phyloP scores from a whole-genome alignment of 23 red algal species.

The Gracilaria gracilis region DNA sequence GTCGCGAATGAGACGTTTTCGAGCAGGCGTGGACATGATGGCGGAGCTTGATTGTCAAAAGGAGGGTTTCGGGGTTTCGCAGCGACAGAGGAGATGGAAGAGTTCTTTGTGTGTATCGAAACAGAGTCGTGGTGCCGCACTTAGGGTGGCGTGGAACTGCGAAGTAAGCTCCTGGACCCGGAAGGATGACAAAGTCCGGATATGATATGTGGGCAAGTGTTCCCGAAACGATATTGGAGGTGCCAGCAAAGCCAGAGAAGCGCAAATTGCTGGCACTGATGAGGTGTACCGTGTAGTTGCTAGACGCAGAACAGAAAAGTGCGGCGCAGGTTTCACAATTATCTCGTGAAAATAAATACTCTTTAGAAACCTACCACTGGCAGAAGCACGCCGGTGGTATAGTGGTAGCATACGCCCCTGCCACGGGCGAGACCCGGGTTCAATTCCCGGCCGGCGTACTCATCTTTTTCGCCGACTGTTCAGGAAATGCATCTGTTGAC shows the following conservation, averaged over 20 bases:
- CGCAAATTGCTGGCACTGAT: too few species aligned
- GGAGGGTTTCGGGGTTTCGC: not conserved
- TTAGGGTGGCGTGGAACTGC: not conserved
- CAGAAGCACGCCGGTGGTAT: slow-evolving; percentile 69
- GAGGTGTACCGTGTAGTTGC: too few species aligned
- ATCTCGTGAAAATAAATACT: not conserved
- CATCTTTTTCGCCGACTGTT: too few species aligned
- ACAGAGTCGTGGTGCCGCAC: not conserved
- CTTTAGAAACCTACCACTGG: not conserved
- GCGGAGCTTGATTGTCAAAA: not conserved
- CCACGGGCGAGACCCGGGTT: slow-evolving; percentile 89
- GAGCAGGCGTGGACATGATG: slow-evolving; percentile 94
- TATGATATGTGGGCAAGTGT: too few species aligned
- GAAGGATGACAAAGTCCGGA: too few species aligned
- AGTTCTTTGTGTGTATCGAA: not conserved
- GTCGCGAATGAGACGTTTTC: slow-evolving; percentile 96
- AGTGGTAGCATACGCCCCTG: slow-evolving; percentile 90
- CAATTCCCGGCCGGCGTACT: slow-evolving; percentile 82
- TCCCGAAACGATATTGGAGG: too few species aligned
- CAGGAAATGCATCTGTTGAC: too few species aligned
- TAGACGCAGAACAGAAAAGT: too few species aligned
- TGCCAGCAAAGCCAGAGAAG: too few species aligned
- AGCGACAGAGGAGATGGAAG: not conserved
- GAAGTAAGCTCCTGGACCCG: too few species aligned
- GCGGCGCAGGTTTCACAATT: too few species aligned